phyloP scores from a whole-genome alignment of 768 basidiomycete genomes.

The Trametes cingulata region DNA sequence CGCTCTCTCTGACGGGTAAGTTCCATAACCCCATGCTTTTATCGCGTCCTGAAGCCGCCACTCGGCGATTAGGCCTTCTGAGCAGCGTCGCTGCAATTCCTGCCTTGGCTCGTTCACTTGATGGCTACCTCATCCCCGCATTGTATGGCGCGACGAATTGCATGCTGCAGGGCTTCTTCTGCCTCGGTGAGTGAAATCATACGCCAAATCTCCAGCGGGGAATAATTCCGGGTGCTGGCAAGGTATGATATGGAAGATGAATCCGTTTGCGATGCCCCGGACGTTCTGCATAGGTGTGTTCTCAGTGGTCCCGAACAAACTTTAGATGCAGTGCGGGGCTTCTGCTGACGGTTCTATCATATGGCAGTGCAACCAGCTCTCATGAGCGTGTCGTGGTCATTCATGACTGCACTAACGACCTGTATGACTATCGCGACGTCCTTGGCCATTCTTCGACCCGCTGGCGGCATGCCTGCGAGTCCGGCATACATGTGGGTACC shows the following conservation, averaged over 20 bases:
- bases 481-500: constrained; percentile 7
- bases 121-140: constrained; percentile 49
- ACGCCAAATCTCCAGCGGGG: background rate
- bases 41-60: background rate
- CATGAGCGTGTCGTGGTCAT: constrained; percentile 24
- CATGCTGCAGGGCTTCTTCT: constrained; percentile 56
- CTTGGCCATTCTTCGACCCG: constrained; percentile 19
- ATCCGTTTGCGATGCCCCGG: constrained; percentile 57
- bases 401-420: constrained; percentile 27
- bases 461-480: constrained; percentile 3
- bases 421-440: constrained; percentile 28
- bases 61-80: constrained; percentile 43
- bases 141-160: constrained; percentile 53
- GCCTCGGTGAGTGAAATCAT: constrained; percentile 47
- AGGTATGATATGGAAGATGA: constrained; percentile 70
- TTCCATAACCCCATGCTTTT: background rate
- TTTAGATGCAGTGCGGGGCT: background rate
- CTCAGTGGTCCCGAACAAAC: background rate
- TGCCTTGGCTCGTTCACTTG: constrained; percentile 45
- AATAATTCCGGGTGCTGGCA: background rate
- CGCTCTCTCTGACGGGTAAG: constrained; percentile 55
- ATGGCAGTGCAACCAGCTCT: constrained; percentile 22
- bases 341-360: background rate
- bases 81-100: constrained; percentile 51
- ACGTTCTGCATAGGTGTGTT: constrained; percentile 57